Conservation (phyloP, 192 early-diverging fungal genomes). For the Dissophora globulifera region DNA sequence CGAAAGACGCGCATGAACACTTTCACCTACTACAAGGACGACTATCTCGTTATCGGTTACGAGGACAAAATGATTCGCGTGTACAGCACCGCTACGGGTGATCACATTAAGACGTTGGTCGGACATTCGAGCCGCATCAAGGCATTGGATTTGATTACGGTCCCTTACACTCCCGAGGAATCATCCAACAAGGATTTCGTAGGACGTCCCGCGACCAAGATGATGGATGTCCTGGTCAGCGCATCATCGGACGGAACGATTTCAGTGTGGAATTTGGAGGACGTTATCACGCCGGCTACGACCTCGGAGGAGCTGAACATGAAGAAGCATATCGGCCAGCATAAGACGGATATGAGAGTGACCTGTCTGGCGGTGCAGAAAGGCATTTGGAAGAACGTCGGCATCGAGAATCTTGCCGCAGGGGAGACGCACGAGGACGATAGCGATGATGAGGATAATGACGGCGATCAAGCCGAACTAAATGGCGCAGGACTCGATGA, state of each 20-base stretch:
- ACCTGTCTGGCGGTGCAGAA: constrained; percentile 39
- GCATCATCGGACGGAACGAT: constrained; percentile 80
- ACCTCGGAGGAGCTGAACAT: constrained; percentile 36
- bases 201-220: constrained; percentile 14
- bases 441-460: neutral
- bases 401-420: neutral
- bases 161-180: constrained; percentile 44
- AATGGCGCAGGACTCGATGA: constrained; percentile 17
- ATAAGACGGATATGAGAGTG: constrained; percentile 51
- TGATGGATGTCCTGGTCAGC: constrained; percentile 37
- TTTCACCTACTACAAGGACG: constrained; percentile 50
- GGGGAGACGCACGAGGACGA: constrained; percentile 16
- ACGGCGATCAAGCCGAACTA: neutral
- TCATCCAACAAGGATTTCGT: constrained; percentile 49
- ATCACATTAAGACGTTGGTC: constrained; percentile 54
- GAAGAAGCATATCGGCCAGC: constrained; percentile 51
- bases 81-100: constrained; percentile 57
- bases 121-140: constrained; percentile 63
- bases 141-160: constrained; percentile 56
- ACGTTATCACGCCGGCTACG: constrained; percentile 24
- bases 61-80: constrained; percentile 70
- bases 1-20: constrained; percentile 42
- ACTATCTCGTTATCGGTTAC: constrained; percentile 66
- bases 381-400: constrained; percentile 49
- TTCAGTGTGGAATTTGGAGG: constrained; percentile 74